Base-by-base conservation (phyloP, 2,329 filamentous ascomycete species). In the Colletotrichum abscissum region DNA sequence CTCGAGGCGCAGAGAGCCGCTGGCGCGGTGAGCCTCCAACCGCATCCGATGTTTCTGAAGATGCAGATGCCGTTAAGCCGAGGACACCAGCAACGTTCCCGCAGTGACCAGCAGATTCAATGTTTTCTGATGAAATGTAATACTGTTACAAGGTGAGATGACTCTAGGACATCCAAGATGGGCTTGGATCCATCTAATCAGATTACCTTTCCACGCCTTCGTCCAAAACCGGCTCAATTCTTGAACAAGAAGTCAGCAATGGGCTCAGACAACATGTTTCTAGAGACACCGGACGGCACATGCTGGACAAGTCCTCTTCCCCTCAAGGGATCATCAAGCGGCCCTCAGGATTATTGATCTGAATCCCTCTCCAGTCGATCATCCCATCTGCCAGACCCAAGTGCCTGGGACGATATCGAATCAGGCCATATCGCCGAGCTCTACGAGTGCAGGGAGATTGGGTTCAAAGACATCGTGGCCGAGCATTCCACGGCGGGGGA, bases 401-500 rank as follows among this genome's bases (percentile, higher is more conserved):
- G 12, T 14, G 5, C 14, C 6, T 24, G 59, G 69, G 24, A 55
- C 55, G 35, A 6, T 24, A 56, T 57, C 30, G 14, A 8, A 55
- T 69, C 54, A 59, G 59, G 66, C 69, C 54, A 64, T 59, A 59
- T 63, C 26, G 54, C 54, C 59, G 38, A 59, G 14, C 24, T 26
- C 16, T 59, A 3, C 3, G 56, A 57, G 42, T 33, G 3, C 42
- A 68, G 64, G 64, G 64, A 68, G 49, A 28, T 64, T 38, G 30
- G 30, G n/a, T 14, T 12, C 52, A 54, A 30, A n/a, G 28, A 30
- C 56, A 33, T 59, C 65, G 38, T 38, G 35, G 49, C 26, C 28
- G 57, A 63, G 63, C 49, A 72, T 63, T 72, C 69, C 68, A 52
- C 57, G n/a, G 33, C 33, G 16, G 16, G 28, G 57, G 49, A 28